These are phyloP conservation scores for Boletus semigastroideus DNA, from an alignment of 1,284 basidiomycete species.

Conservation along the genomic window DNA sequence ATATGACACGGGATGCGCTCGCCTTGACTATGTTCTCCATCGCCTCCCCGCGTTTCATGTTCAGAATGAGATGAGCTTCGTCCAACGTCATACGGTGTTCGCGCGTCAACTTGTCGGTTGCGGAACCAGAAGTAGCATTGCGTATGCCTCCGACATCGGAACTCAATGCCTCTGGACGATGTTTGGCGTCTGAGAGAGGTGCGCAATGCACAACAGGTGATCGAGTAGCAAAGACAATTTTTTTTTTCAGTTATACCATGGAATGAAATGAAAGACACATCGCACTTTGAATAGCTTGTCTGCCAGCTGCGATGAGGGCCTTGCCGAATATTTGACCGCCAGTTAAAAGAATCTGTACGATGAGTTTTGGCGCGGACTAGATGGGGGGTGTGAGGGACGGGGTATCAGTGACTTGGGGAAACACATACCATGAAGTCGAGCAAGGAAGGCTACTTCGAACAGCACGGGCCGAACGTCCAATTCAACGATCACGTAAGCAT, in stretches of 20 bases:
- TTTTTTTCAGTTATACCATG: constrained; percentile 1
- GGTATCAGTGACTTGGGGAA: neutral
- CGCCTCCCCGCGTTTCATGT: constrained; percentile 76
- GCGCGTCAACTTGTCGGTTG: constrained; percentile 75
- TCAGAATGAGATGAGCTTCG: constrained; percentile 93
- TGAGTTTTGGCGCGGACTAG: constrained; percentile 72
- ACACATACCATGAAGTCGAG: constrained; percentile 28
- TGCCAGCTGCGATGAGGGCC: constrained; percentile 88
- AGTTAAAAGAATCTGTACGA: constrained; percentile 82
- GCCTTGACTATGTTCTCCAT: constrained; percentile 77
- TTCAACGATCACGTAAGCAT: constrained; percentile 23
- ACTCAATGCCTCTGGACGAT: constrained; percentile 62
- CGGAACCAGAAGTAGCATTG: constrained; percentile 69
- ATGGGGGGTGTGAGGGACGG: neutral
- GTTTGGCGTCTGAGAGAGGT: constrained; percentile 69
- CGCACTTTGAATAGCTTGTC: constrained; percentile 92
- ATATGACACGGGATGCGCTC: constrained; percentile 24
- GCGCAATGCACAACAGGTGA: neutral
- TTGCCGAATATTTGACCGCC: constrained; percentile 87
- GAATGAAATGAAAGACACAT: constrained; percentile 17
- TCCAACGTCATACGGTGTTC: constrained; percentile 94
- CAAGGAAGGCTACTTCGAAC: neutral
- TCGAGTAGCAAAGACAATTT: neutral
- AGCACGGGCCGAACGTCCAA: neutral
- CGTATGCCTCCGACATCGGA: constrained; percentile 71